Evolutionary conservation across 768 basidiomycete species (phyloP).

Genomic region (Cystofilobasidium macerans): DNA sequence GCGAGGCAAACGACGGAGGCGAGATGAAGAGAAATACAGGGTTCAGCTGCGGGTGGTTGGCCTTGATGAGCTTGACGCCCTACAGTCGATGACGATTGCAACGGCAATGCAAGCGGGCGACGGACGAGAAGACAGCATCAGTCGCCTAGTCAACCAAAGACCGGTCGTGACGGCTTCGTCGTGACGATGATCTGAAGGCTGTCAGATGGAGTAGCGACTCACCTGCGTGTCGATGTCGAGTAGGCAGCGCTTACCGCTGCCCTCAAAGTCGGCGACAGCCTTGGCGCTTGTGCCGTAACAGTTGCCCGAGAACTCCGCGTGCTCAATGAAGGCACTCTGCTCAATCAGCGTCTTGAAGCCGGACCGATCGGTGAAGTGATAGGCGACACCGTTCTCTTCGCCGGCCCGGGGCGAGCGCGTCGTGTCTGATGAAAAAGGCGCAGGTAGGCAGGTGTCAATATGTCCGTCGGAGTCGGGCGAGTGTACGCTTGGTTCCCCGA

Average conservation of each 20-base stretch:
- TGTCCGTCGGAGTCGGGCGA: background rate
- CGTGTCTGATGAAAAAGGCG: conserved; percentile 55
- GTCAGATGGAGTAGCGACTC: conserved; percentile 29
- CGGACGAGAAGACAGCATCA: background rate
- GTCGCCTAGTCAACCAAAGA: background rate
- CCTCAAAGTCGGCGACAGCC: conserved; percentile 50
- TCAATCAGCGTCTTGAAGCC: conserved; percentile 59
- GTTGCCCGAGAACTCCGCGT: conserved; percentile 86
- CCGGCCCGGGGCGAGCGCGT: conserved; percentile 73
- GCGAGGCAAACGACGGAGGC: conserved; percentile 64
- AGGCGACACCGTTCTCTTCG: conserved; percentile 69
- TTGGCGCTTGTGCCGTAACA: conserved; percentile 82
- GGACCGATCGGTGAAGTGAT: conserved; percentile 69
- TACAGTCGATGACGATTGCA: conserved; percentile 34
- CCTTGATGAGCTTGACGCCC: conserved; percentile 86
- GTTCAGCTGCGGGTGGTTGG: conserved; percentile 54
- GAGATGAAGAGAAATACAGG: conserved; percentile 87
- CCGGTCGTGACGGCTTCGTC: no score
- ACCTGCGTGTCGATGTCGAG: conserved; percentile 96
- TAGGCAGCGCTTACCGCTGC: conserved; percentile 64
- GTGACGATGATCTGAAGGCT: background rate
- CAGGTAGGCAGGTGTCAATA: background rate
- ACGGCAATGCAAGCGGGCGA: background rate
- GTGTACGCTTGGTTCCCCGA: no score
- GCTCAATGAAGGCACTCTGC: conserved; percentile 75